Base-by-base conservation (phyloP, 225 moss, liverwort and hornwort species). In the Ulota crispa region DNA sequence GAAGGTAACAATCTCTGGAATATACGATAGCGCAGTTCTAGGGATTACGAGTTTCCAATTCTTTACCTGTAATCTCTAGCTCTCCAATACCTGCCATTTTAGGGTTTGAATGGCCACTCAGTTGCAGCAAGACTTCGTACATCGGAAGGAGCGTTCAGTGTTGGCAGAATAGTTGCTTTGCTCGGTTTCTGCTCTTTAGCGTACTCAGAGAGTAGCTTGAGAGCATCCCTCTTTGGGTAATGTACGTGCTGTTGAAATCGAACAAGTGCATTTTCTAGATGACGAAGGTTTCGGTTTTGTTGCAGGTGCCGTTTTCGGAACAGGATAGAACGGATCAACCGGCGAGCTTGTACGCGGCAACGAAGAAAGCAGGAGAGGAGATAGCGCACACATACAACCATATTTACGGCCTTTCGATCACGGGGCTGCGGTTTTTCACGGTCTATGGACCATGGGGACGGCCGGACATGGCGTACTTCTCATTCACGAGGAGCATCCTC, bases 381-480 rank as follows among this genome's bases (percentile, higher is more conserved):
- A 85, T 91, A 2, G 91, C 91, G 15, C 91, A 91, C 76, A 91
- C 91, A 2, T 89, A 91, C 76, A 91, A 91, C 64, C 88, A 91
- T 66, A 91, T 91, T 12, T 91, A 91, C 68, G 91, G 91, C 0
- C 88, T 91, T 1, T 91, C 91, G 2, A 91, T 91, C 41, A 91
- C 91, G 2, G 91, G 91, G 8, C 60, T 91, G 13, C 69, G 91
- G 16, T 91, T 91, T 16, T 91, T 91, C 86, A 91, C 91, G 0
- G 91, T 91, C 3, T 91, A 91, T 6, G 91, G 91, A 3, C 91
- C 91, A 2, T 91, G 91, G 91, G 91, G 91, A 6, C 72, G 91
- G 15, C 91, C 91, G 11, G 91, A 91, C 72, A 91, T 91, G 91
- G 91, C 91, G 2, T 91, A 91, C 81, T 91, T 91, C 71, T 89